These are phyloP conservation scores for Fusarium pseudocircinatum DNA, from an alignment of 2,329 filamentous ascomycete genomes.

Conservation along the genomic window DNA sequence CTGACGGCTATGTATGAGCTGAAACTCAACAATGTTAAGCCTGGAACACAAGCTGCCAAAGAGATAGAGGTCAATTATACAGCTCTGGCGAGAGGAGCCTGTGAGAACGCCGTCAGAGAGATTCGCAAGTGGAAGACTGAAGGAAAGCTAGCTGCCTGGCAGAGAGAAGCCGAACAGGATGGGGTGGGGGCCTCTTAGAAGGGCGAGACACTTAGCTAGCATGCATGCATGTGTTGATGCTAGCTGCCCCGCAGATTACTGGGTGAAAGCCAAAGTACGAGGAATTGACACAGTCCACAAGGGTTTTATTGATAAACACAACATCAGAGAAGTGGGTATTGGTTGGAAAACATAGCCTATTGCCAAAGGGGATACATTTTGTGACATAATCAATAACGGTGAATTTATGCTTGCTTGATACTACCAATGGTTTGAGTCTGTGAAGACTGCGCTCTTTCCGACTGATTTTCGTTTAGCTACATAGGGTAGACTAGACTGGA, in stretches of 20 bases:
- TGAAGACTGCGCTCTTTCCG: background rate
- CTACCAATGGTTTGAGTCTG: background rate
- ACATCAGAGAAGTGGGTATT: background rate
- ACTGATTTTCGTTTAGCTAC: background rate
- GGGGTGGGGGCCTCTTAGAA: background rate
- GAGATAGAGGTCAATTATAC: background rate
- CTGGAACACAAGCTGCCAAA: background rate
- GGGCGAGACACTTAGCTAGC: background rate
- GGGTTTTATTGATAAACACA: background rate
- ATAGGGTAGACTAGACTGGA: too few relatives aligned
- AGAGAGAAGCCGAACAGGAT: background rate
- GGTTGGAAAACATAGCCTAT: background rate
- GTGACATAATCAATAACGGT: too few relatives aligned
- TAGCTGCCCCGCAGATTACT: background rate
- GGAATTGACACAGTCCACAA: background rate
- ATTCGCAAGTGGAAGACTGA: background rate
- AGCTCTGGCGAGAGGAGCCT: background rate
- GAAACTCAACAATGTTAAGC: background rate
- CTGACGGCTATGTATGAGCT: background rate
- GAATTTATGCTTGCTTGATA: background rate
- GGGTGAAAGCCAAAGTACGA: background rate
- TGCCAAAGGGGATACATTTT: too few relatives aligned
- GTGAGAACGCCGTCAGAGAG: background rate
- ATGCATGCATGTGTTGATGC: background rate
- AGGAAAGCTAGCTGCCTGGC: background rate